Conservation (phyloP, 176 grass and related monocot species). For the Zea luxurians region DNA sequence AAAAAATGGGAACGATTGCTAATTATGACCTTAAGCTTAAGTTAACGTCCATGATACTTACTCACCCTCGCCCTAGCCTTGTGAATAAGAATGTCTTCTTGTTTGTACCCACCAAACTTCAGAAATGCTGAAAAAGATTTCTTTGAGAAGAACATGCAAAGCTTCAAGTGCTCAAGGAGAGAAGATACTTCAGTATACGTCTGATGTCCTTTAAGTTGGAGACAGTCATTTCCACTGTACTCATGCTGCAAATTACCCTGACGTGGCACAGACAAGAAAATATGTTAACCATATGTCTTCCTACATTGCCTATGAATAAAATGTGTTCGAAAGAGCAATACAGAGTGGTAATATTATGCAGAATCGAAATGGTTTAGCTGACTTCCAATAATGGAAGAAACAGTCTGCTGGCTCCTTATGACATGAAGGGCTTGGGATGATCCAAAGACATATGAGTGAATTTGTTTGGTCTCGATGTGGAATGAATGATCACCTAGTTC, state of each 20-base stretch:
- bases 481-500: neutral
- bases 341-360: neutral
- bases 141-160: slow-evolving; percentile 92
- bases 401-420: neutral
- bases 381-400: neutral
- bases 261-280: neutral
- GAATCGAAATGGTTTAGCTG: neutral
- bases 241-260: slow-evolving; percentile 71
- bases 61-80: slow-evolving; percentile 85
- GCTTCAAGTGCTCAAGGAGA: slow-evolving; percentile 69
- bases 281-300: slow-evolving; percentile 15
- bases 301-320: neutral
- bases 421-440: neutral
- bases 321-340: neutral
- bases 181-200: slow-evolving; percentile 53
- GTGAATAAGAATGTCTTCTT: slow-evolving; percentile 71
- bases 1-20: neutral
- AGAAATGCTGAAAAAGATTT: slow-evolving; percentile 74
- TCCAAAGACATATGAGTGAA: neutral
- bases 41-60: slow-evolving; percentile 44
- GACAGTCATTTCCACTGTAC: slow-evolving; percentile 70
- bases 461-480: neutral
- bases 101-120: slow-evolving; percentile 65
- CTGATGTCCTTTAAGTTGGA: slow-evolving; percentile 68
- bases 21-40: neutral